A percentile compares a stretch with the other conserved stretches of the same genome.
Conservation (phyloP, 108 stramenopile genomes). For the Skeletonema potamos region DNA sequence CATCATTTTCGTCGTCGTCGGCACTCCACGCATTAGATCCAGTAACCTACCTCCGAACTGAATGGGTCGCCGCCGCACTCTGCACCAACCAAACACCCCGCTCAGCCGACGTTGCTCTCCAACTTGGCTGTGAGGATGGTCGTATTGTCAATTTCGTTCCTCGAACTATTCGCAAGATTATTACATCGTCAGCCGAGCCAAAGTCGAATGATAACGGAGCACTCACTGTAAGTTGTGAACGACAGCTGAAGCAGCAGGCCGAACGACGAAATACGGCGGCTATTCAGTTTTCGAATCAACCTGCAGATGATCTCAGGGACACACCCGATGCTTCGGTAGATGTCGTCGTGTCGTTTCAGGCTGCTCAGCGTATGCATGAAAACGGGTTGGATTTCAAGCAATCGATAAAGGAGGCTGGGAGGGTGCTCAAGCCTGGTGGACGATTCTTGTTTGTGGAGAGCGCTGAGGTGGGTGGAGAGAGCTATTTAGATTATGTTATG, state of each 20-base stretch:
- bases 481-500: conserved; percentile 68
- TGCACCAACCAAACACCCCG: conserved; percentile 87
- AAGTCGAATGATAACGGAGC: conserved; percentile 26
- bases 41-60: conserved; percentile 82
- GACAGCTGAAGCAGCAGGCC: conserved; percentile 73
- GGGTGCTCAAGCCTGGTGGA: conserved; percentile 87
- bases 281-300: conserved; percentile 59
- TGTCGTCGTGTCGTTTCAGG: conserved; percentile 73
- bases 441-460: conserved; percentile 82
- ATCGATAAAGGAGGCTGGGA: conserved; percentile 68
- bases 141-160: conserved; percentile 82
- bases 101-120: conserved; percentile 59
- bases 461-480: conserved; percentile 62
- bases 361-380: conserved; percentile 65
- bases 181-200: conserved; percentile 65
- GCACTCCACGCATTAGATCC: conserved; percentile 57
- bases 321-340: conserved; percentile 70
- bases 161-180: conserved; percentile 66
- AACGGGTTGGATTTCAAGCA: conserved; percentile 84
- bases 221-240: conserved; percentile 45
- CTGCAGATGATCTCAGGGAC: conserved; percentile 67
- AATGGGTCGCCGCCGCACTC: conserved; percentile 84
- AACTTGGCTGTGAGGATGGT: conserved; percentile 80
- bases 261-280: conserved; percentile 55
- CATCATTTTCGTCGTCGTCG: background rate